Percentiles rank a stretch among this genome's conserved stretches.
phyloP scores from a whole-genome alignment of 176 grass and related monocot genomes.

The Eleusine coracana region DNA sequence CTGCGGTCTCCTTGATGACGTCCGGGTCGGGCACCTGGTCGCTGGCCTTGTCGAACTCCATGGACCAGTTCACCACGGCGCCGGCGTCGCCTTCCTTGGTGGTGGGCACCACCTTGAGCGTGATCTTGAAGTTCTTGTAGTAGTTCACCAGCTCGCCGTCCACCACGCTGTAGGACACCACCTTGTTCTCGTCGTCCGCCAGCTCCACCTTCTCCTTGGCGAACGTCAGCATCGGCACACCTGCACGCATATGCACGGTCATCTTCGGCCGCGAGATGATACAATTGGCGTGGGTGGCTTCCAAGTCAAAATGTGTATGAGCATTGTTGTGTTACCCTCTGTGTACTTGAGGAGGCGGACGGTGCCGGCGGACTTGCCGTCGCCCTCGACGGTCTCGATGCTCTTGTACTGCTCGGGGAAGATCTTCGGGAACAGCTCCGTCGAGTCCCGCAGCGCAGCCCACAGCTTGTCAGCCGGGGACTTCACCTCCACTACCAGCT shows the following conservation, averaged over 20 bases:
- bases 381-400: conserved; percentile 85
- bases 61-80: conserved; percentile 57
- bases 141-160: conserved; percentile 69
- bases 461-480: conserved; percentile 78
- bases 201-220: conserved; percentile 85
- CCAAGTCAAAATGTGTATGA: background rate
- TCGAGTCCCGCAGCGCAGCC: conserved; percentile 63
- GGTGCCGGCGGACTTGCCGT: conserved; percentile 78
- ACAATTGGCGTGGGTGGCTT: background rate
- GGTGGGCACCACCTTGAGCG: conserved; percentile 47
- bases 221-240: conserved; percentile 69
- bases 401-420: conserved; percentile 90
- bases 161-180: conserved; percentile 77
- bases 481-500: conserved; percentile 69
- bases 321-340: conserved; percentile 39
- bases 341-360: conserved; percentile 79
- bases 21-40: conserved; percentile 71
- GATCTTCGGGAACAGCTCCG: conserved; percentile 86
- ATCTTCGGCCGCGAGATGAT: too few relatives aligned
- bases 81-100: conserved; percentile 30
- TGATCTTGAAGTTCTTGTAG: conserved; percentile 79
- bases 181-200: conserved; percentile 67
- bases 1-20: conserved; percentile 65
- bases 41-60: conserved; percentile 71
- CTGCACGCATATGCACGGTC: conserved; percentile 14